phyloP scores from a whole-genome alignment of 257 asterid genomes.

The Datura wrightii region DNA sequence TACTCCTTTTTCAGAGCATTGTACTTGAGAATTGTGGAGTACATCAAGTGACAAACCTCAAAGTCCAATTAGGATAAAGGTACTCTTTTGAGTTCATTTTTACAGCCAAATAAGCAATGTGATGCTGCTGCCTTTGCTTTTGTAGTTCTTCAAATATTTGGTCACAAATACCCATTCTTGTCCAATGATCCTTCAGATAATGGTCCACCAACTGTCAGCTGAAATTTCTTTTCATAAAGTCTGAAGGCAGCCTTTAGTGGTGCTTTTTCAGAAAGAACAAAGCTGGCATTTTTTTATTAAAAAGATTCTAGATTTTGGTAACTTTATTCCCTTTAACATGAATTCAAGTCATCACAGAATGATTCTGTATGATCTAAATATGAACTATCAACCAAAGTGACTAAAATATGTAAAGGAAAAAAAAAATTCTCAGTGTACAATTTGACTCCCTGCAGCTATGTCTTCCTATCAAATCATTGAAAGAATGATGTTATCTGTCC shows the following conservation, averaged over 20 bases:
- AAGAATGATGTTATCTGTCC: not conserved
- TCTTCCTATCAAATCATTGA: constrained; percentile 3
- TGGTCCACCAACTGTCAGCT: too few relatives aligned
- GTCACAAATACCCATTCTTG: not conserved
- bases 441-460: constrained; percentile 23
- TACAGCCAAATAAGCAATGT: not conserved
- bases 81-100: not conserved
- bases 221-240: not conserved
- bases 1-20: constrained; percentile 6
- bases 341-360: not conserved
- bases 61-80: not conserved
- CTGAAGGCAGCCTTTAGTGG: not conserved
- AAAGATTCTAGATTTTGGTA: not conserved
- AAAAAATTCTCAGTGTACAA: not conserved
- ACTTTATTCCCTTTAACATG: constrained; percentile 1
- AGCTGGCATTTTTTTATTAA: not conserved
- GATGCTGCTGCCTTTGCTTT: not conserved
- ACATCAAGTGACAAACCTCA: not conserved
- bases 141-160: not conserved
- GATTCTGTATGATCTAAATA: constrained; percentile 13
- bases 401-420: not conserved
- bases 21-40: not conserved
- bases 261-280: not conserved
- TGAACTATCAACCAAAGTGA: constrained; percentile 26
- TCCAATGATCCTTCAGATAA: not conserved